A percentile compares a stretch with the other conserved stretches of the same genome.
Evolutionary conservation across 2,329 filamentous ascomycete genomes (phyloP).

Genomic region (Colletotrichum tabaci): DNA sequence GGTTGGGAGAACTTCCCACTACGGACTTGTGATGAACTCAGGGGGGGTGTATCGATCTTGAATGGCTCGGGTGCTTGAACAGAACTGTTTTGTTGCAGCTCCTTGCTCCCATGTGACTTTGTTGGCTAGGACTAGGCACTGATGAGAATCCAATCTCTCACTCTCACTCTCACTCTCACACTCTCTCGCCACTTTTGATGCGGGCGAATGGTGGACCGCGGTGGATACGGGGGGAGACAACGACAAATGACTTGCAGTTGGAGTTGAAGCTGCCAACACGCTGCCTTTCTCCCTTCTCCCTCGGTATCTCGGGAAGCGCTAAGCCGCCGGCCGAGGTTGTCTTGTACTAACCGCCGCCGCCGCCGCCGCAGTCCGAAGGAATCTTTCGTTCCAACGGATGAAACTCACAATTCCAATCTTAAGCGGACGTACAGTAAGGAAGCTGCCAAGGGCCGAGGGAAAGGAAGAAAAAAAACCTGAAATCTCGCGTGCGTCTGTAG

Average conservation of each 20-base stretch:
- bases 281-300: not conserved
- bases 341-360: too few relatives aligned
- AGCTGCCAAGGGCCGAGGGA: not conserved
- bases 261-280: not conserved
- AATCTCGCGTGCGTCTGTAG: not conserved
- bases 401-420: not conserved
- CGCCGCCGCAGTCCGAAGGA: not conserved
- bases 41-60: not conserved
- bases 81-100: not conserved
- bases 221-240: too few relatives aligned
- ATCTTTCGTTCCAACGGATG: not conserved
- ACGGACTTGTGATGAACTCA: not conserved
- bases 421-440: not conserved
- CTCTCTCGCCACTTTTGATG: not conserved
- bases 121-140: not conserved
- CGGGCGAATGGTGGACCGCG: not conserved
- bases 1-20: not conserved
- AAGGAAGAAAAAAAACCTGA: fast-evolving
- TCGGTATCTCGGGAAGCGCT: slow-evolving; percentile 8
- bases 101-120: slow-evolving; percentile 13
- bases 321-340: slow-evolving; percentile 2
- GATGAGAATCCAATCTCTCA: too few relatives aligned
- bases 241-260: not conserved
- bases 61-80: not conserved
- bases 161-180: not conserved